phyloP scores from a whole-genome alignment of 2,329 filamentous ascomycete genomes.

The Lecanicillium sp. region DNA sequence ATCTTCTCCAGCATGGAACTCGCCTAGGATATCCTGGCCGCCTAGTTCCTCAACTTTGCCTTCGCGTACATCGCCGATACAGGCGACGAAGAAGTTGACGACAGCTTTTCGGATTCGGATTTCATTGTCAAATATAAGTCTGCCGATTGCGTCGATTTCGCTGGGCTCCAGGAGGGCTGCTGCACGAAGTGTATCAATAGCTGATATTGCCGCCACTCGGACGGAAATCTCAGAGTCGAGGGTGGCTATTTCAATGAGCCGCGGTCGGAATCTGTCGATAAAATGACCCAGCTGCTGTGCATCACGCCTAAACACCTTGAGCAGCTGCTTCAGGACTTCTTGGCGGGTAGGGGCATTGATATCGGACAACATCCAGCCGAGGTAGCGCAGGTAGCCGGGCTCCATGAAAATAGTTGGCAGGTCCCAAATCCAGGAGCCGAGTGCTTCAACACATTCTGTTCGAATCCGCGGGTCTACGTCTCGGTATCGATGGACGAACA shows the following conservation, averaged over 20 bases:
- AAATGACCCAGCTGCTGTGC: conserved; percentile 83
- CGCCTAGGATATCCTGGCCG: conserved; percentile 67
- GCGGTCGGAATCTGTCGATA: conserved; percentile 80
- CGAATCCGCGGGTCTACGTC: conserved; percentile 88
- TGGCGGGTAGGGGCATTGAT: conserved; percentile 62
- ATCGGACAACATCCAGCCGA: conserved; percentile 94
- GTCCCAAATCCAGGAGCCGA: conserved; percentile 81
- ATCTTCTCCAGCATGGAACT: conserved; percentile 64
- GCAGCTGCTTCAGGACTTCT: conserved; percentile 81
- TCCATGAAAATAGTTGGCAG: conserved; percentile 87
- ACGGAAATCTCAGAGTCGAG: conserved; percentile 76
- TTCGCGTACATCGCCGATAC: conserved; percentile 74
- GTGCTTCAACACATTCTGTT: conserved; percentile 75
- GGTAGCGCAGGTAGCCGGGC: conserved; percentile 80
- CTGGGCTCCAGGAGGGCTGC: conserved; percentile 82
- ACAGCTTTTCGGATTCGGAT: conserved; percentile 79
- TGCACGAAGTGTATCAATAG: conserved; percentile 74
- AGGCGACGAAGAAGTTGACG: conserved; percentile 82
- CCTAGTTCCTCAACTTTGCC: conserved; percentile 76
- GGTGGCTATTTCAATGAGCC: conserved; percentile 88
- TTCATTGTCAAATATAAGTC: conserved; percentile 83
- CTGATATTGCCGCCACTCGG: conserved; percentile 68
- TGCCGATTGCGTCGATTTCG: conserved; percentile 82
- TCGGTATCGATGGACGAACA: conserved; percentile 92
- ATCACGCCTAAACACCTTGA: conserved; percentile 69